Conservation (phyloP, 1,284 basidiomycete species). For the Taiwanofungus camphoratus region DNA sequence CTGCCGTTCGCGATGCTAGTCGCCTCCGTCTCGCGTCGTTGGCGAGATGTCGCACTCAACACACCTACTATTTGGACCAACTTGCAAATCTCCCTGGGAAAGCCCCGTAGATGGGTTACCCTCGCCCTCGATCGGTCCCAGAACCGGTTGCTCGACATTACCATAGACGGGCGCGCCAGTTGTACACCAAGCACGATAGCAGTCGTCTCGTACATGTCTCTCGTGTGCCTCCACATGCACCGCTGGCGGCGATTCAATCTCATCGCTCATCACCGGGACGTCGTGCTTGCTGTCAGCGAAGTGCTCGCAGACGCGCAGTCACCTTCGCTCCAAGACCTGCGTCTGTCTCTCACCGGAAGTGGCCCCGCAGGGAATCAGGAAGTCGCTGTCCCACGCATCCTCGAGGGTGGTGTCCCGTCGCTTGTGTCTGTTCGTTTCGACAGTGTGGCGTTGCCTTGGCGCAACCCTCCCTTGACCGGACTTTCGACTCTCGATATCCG, state of each 20-base stretch:
- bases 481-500: constrained; percentile 22
- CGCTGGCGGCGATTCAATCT: constrained; percentile 21
- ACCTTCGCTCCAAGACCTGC: constrained; percentile 18
- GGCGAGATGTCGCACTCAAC: constrained; percentile 23
- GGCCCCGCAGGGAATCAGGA: constrained; percentile 22
- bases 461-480: constrained; percentile 13
- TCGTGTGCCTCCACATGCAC: constrained; percentile 15
- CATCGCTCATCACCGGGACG: constrained; percentile 19
- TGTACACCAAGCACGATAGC: constrained; percentile 11
- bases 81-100: constrained; percentile 18
- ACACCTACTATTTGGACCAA: constrained; percentile 25
- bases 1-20: constrained; percentile 22
- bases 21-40: constrained; percentile 23
- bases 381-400: constrained; percentile 17
- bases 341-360: constrained; percentile 19
- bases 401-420: constrained; percentile 19
- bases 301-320: constrained; percentile 15
- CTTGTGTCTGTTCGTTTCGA: constrained; percentile 23
- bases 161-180: constrained; percentile 20
- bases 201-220: constrained; percentile 15
- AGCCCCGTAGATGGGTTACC: constrained; percentile 17
- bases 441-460: constrained; percentile 21
- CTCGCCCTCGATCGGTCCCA: constrained; percentile 19
- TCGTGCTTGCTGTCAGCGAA: constrained; percentile 16
- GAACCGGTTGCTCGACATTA: constrained; percentile 19